A percentile compares a stretch with the other conserved stretches of the same genome.
Evolutionary conservation across 2,329 filamentous ascomycete species (phyloP).

Genomic region (Epichloe festucae): DNA sequence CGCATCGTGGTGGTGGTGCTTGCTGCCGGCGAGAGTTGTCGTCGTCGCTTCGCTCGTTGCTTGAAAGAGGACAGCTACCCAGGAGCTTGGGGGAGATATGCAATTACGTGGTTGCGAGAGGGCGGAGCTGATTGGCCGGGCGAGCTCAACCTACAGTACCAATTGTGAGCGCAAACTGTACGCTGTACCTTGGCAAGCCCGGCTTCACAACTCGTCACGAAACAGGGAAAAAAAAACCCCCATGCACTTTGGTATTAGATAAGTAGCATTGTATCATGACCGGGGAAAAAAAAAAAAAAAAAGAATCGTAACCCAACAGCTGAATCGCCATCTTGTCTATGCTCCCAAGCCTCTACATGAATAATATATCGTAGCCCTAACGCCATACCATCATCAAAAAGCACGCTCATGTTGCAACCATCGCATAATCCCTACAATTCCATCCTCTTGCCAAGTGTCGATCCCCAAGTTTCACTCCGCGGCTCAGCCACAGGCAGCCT

Average conservation of each 20-base stretch:
- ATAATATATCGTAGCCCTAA: not conserved
- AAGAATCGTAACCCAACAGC: too few species aligned
- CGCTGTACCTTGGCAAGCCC: not conserved
- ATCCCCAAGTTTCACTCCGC: slow-evolving; percentile 13
- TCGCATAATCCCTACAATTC: slow-evolving; percentile 13
- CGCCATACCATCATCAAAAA: not conserved
- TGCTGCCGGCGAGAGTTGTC: slow-evolving; percentile 1
- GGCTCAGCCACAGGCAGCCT: slow-evolving; percentile 11
- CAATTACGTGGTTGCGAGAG: slow-evolving; percentile 12
- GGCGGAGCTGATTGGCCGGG: slow-evolving; percentile 9
- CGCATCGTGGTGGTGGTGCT: slow-evolving; percentile 21
- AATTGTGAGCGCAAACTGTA: slow-evolving; percentile 1
- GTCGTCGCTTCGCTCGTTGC: slow-evolving; percentile 6
- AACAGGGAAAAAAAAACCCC: too few species aligned
- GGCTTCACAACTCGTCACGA: too few species aligned
- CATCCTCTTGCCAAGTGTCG: slow-evolving; percentile 17
- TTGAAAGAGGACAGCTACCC: slow-evolving; percentile 18
- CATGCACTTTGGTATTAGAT: too few species aligned
- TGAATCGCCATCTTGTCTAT: not conserved
- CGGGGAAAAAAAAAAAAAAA: fast-evolving
- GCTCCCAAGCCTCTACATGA: too few species aligned
- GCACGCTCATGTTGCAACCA: not conserved
- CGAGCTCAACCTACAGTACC: not conserved
- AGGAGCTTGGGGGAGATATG: not conserved
- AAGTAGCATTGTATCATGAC: too few species aligned